Base-by-base conservation (phyloP, 2,329 filamentous ascomycete genomes). In the Calonectria ilicicola region DNA sequence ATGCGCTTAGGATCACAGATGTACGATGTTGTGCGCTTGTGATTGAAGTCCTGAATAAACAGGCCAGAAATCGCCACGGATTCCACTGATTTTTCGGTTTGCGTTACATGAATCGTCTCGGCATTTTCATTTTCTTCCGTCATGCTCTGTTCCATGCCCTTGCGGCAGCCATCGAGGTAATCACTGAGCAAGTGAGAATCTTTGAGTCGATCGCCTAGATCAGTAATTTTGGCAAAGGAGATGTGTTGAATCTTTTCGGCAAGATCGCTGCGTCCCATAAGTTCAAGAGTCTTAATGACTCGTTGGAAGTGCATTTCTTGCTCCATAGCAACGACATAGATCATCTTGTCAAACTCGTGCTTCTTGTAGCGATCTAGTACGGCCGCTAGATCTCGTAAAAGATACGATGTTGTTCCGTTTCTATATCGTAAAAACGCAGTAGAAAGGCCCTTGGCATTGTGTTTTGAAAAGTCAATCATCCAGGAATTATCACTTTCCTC, bases 221-320 rank as follows among this genome's bases (percentile, higher is more conserved):
- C 72, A 1, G 51, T 77, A 76, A 94, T 93, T 68, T 91, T 93
- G 19, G 85, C 89, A 74, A 91, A 90, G 49, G 84, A 85, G 0
- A 85, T 75, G 38, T 86, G 83, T 7, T 83, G 78, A 2, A 86
- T 77, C 21, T 81, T 81, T 0, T 75, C 72, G 0, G 81, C 77
- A 0, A 86, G 72, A 15, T 85, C 82, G 0, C 73, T 67, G 2
- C 78, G 77, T 0, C 79, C 84, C 78, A 86, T 82, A 1, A 85
- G 80, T n/a, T 83, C 80, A 0, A 86, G 74, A 0, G 82, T 80
- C 69, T 94, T 94, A 86, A 94, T 93, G 10, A 95, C 86, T 79
- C 94, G 92, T 74, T 91, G 90, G 60, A 95, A 88, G 80, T 95
- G 93, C 56, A 93, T 87, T 77, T 93, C 93, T 80, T 95, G 93